Percentiles rank a stretch among this genome's conserved stretches.
Evolutionary conservation across 805 yeast species (phyloP).

Genomic region (Teunomyces panamensis): DNA sequence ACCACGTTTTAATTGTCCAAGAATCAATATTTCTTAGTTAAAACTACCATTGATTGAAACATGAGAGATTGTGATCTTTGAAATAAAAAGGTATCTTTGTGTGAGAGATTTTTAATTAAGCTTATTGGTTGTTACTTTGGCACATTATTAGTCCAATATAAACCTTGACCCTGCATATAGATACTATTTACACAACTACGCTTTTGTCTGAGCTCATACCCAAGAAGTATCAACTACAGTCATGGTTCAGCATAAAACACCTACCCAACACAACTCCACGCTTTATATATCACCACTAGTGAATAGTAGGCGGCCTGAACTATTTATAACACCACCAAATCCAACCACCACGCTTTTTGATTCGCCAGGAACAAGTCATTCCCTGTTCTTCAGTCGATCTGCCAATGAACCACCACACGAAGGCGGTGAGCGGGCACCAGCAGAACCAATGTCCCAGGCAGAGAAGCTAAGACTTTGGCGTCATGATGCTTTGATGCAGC

Average conservation of each 20-base stretch:
- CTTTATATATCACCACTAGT: conserved; percentile 70
- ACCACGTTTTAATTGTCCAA: too few species aligned
- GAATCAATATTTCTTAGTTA: too few species aligned
- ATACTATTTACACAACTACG: neutral
- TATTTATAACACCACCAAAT: conserved; percentile 48
- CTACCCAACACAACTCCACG: conserved; percentile 69
- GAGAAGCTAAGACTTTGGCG: conserved; percentile 89
- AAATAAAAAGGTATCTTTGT: too few species aligned
- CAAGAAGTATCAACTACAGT: too few species aligned
- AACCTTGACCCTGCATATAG: neutral
- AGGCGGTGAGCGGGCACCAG: neutral
- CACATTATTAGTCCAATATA: too few species aligned
- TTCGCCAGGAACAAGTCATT: conserved; percentile 38
- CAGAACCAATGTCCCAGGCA: conserved; percentile 65
- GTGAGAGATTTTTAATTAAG: too few species aligned
- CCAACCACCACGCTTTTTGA: conserved; percentile 43
- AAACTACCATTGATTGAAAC: too few species aligned
- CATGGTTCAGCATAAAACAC: conserved; percentile 21
- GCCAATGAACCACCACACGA: conserved; percentile 7
- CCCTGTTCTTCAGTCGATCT: conserved; percentile 38
- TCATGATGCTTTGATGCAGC: conserved; percentile 89
- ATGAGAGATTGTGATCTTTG: too few species aligned
- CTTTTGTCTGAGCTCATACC: neutral
- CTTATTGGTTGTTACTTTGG: too few species aligned
- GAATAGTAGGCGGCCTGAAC: conserved; percentile 37